Percentiles rank a stretch among this genome's conserved stretches.
These are phyloP conservation scores for Boletellus ananas DNA, from an alignment of 768 basidiomycete genomes.

Conservation along the genomic window DNA sequence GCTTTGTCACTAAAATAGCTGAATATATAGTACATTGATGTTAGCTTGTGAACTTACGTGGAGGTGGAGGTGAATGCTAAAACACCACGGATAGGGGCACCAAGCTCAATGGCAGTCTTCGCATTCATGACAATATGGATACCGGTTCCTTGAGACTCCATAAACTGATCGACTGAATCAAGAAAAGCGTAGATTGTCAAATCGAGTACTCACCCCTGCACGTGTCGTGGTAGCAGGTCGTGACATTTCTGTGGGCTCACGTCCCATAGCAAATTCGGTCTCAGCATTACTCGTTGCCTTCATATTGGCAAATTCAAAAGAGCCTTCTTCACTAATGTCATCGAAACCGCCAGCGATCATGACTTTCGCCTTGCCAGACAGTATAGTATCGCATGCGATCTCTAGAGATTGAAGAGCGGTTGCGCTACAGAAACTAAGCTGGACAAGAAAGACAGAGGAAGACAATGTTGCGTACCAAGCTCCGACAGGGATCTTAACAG, in stretches of 20 bases:
- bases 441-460: not conserved
- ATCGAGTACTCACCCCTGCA: conserved; percentile 63
- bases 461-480: conserved; percentile 66
- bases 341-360: conserved; percentile 99
- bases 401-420: conserved; percentile 97
- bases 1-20: conserved; percentile 79
- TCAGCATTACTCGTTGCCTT: conserved; percentile 97
- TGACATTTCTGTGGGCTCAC: conserved; percentile 98
- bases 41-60: conserved; percentile 53
- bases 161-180: conserved; percentile 52
- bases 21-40: not conserved
- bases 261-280: conserved; percentile 97
- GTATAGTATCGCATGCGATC: conserved; percentile 93
- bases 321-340: conserved; percentile 97
- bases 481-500: conserved; percentile 98
- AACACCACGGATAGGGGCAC: conserved; percentile 89
- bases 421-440: conserved; percentile 49
- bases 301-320: conserved; percentile 99
- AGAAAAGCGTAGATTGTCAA: not conserved
- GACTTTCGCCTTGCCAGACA: conserved; percentile 96
- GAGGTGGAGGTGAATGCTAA: conserved; percentile 96
- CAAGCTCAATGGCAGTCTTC: conserved; percentile 91
- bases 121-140: conserved; percentile 98
- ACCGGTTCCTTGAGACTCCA: conserved; percentile 97
- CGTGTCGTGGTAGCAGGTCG: conserved; percentile 95